Evolutionary conservation across 2,329 filamentous ascomycete genomes (phyloP), one percentile per base, ranked within the genome.

Genomic region (Pseudocercospora eumusae): DNA sequence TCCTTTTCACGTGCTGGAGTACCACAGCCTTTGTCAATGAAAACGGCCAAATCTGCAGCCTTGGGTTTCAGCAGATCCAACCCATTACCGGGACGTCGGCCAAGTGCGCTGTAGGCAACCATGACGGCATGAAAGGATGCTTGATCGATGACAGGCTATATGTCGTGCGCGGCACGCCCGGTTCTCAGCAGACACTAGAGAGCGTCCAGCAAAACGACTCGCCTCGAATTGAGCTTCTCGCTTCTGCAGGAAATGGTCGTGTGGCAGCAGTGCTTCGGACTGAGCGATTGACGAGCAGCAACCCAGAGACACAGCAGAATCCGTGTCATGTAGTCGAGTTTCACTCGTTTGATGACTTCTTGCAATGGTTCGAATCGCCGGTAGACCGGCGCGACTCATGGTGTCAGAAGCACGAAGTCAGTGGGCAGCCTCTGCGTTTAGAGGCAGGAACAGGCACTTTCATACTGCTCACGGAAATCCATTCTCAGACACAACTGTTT

Each of bases 1-100:
- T 75, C 0, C 74, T 72, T 64, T 62, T 69, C 5, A 68, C 31
- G 11, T 33, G 72, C 52, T 76, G 74, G 74, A 73, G 73, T 56
- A 71, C 65, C 45, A 73, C 71, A 5, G 61, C 70, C 1, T 28
- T 74, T 42, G 59, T 61, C 21, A 50, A 44, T 20, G 52, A 33
- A 10, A 33, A 47, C 10, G 47, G 45, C 31, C 40, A 36, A 4
- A 36, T 68, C 13, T 59, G 55, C 44, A 64, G 66, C 42, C 42
- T 63, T 18, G 69, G 66, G 2, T 52, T 63, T 44, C 65, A 68
- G 18, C 31, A 61, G 9, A 59, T 69, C 21, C 63, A 64, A n/a
- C 55, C 63, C 15, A 50, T 50, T 36, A 36, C 23, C 27, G 60
- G 1, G 49, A 56, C 28, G 36, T 64, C 42, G 44, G 31, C 31